Evolutionary conservation across 106 monocot species (phyloP).

Genomic region (Xerophyta viscosa): DNA sequence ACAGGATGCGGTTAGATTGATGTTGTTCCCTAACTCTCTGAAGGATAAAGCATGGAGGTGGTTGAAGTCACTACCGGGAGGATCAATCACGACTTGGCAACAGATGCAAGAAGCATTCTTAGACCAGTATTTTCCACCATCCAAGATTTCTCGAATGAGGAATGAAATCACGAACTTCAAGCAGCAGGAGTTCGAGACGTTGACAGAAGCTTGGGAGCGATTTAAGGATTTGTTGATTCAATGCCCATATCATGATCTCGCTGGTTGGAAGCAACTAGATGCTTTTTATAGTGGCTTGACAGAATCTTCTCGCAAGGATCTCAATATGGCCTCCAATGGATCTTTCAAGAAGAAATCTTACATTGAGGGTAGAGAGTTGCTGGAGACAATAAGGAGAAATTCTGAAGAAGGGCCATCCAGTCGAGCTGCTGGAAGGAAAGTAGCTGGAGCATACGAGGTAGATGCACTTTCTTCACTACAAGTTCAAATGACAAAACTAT

Average conservation of each 20-base stretch:
- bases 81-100: neutral
- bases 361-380: no score
- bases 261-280: no score
- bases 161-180: slow-evolving; percentile 2
- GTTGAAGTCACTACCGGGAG: neutral
- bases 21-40: neutral
- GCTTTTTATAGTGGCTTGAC: no score
- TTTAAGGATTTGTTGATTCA: neutral
- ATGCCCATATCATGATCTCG: neutral
- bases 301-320: no score
- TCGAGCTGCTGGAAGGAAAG: no score
- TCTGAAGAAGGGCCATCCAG: no score
- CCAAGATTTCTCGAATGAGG: neutral
- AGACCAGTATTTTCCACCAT: neutral
- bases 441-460: no score
- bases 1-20: neutral
- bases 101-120: neutral
- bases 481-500: no score
- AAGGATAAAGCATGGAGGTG: neutral
- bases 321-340: no score
- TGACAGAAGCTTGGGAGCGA: slow-evolving; percentile 1
- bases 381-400: no score
- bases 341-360: no score
- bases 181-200: neutral
- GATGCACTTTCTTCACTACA: no score